These are phyloP conservation scores for Yamadazyma dushanensis DNA, from an alignment of 1,139 yeast species.

Conservation along the genomic window DNA sequence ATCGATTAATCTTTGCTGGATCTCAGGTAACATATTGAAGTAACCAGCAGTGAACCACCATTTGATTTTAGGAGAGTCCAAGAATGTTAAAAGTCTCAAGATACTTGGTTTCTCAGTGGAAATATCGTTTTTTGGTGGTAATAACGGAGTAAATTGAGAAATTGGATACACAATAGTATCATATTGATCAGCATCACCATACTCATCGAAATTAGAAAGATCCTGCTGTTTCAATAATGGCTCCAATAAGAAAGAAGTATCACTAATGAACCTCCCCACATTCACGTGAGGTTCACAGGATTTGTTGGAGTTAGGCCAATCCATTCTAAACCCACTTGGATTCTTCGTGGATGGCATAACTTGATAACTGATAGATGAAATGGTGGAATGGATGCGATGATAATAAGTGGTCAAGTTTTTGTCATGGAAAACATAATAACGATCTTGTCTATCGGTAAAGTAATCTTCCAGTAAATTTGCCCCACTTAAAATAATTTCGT, in stretches of 20 bases:
- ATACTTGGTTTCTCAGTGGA: constrained; percentile 83
- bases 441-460: constrained; percentile 93
- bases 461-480: constrained; percentile 91
- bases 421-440: constrained; percentile 75
- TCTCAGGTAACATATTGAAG: constrained; percentile 84
- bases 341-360: constrained; percentile 39
- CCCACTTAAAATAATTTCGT: constrained; percentile 84
- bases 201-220: constrained; percentile 35
- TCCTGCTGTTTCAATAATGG: constrained; percentile 55
- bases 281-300: constrained; percentile 72
- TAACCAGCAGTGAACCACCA: constrained; percentile 98
- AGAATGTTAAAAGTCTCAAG: constrained; percentile 57
- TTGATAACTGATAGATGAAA: constrained; percentile 69
- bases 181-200: constrained; percentile 29
- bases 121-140: constrained; percentile 51
- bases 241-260: constrained; percentile 56
- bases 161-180: constrained; percentile 87
- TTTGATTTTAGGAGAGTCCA: constrained; percentile 53
- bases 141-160: constrained; percentile 85
- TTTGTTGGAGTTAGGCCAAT: constrained; percentile 77
- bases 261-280: constrained; percentile 54
- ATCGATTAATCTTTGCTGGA: constrained; percentile 58
- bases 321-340: constrained; percentile 53
- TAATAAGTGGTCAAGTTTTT: constrained; percentile 68
- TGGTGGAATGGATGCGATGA: constrained; percentile 62